phyloP scores from a whole-genome alignment of 305 asterid species.

The Striga hermonthica region DNA sequence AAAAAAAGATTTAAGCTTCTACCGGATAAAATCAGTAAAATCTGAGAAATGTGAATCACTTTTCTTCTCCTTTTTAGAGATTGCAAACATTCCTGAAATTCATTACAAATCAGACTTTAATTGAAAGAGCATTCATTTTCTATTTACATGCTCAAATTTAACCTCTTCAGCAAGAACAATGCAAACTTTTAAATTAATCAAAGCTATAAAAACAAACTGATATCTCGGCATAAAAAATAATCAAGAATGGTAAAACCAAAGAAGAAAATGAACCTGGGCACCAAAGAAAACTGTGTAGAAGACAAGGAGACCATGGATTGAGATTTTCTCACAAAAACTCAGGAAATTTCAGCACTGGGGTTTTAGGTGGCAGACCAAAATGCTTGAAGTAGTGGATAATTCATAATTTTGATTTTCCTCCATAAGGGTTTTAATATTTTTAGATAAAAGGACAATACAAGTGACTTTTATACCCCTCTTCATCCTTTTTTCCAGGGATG shows the following conservation, averaged over 20 bases:
- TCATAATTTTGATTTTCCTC: conserved; percentile 34
- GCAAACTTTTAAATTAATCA: background rate
- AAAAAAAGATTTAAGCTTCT: no score
- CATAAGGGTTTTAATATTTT: background rate
- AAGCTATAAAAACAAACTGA: conserved; percentile 23
- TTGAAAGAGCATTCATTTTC: background rate
- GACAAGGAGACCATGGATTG: conserved; percentile 62
- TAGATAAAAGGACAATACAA: background rate
- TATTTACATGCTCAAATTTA: conserved; percentile 9
- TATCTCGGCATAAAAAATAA: background rate
- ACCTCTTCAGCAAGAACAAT: background rate
- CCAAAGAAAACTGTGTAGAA: conserved; percentile 50
- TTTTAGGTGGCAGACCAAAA: conserved; percentile 32
- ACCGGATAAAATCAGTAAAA: background rate
- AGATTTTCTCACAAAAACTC: conserved; percentile 38
- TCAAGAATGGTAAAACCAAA: conserved; percentile 16
- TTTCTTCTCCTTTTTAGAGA: conserved; percentile 4
- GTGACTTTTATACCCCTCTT: conserved; percentile 30
- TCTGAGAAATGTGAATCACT: background rate
- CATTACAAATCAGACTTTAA: conserved; percentile 10
- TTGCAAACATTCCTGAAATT: conserved; percentile 7
- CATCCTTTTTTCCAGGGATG: no score
- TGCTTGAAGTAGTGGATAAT: conserved; percentile 31
- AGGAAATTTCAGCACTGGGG: conserved; percentile 35
- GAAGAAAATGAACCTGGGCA: conserved; percentile 66